These are phyloP conservation scores for Cichorium intybus DNA, from an alignment of 140 eudicot species.

Conservation along the genomic window DNA sequence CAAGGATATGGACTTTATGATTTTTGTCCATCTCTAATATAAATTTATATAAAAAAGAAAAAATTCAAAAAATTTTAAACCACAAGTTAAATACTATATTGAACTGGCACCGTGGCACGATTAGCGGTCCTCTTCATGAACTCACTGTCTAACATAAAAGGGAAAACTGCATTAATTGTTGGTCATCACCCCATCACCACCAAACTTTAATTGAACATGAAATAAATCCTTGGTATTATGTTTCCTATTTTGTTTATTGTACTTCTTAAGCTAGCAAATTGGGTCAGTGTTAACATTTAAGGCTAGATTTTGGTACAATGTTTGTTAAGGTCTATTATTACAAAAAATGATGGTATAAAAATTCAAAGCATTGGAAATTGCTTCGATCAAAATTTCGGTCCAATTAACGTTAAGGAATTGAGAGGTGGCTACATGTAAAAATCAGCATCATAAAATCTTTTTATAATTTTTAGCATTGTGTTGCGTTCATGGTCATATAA, in stretches of 20 bases:
- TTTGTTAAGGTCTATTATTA: not conserved
- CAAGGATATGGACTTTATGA: no score
- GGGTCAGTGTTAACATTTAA: no score
- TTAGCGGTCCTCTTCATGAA: not conserved
- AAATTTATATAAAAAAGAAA: no score
- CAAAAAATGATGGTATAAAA: not conserved
- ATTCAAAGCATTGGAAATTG: not conserved
- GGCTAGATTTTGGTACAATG: not conserved
- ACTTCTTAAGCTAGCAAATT: no score
- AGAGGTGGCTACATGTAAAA: not conserved
- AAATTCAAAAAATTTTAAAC: not conserved
- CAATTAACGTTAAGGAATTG: not conserved
- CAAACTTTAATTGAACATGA: no score
- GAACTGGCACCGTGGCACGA: not conserved
- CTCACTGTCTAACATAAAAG: not conserved
- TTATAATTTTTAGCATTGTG: no score
- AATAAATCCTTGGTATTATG: no score
- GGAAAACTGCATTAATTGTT: not conserved
- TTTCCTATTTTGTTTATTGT: no score
- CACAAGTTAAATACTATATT: no score
- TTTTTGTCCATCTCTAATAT: no score
- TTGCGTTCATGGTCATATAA: no score
- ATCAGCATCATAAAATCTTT: not conserved
- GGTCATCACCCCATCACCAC: not conserved
- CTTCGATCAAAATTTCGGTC: not conserved